A percentile compares a stretch with the other conserved stretches of the same genome.
phyloP scores from a whole-genome alignment of 108 stramenopile species.

The Conticribra weissflogii region DNA sequence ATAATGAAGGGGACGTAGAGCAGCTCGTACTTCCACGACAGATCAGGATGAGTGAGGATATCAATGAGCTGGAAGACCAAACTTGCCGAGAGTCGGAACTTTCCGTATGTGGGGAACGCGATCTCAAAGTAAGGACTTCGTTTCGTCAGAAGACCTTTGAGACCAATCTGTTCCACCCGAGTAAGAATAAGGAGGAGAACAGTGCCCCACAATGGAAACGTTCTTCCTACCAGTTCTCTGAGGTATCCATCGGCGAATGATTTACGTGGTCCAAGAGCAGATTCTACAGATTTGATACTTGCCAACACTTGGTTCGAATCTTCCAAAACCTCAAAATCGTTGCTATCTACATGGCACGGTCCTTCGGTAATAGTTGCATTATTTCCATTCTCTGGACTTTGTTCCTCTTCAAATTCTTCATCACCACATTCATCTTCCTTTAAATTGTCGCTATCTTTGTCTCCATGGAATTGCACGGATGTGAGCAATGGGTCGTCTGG shows the following conservation, averaged over 20 bases:
- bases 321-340: neutral
- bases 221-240: constrained; percentile 49
- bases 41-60: constrained; percentile 60
- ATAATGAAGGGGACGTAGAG: constrained; percentile 70
- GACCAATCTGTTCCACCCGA: constrained; percentile 52
- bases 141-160: constrained; percentile 44
- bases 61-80: constrained; percentile 61
- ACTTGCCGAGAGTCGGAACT: constrained; percentile 55
- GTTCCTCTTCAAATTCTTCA: too few species aligned
- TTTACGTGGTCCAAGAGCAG: constrained; percentile 60
- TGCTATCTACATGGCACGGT: too few species aligned
- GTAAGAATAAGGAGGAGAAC: constrained; percentile 60
- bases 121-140: constrained; percentile 55
- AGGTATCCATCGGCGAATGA: constrained; percentile 46
- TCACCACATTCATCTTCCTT: too few species aligned
- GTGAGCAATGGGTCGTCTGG: neutral
- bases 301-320: constrained; percentile 1
- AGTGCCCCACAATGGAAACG: constrained; percentile 58
- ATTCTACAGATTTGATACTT: constrained; percentile 24
- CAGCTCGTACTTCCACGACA: constrained; percentile 73
- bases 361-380: too few species aligned
- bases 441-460: too few species aligned
- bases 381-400: too few species aligned
- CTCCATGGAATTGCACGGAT: neutral
- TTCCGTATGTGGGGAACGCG: constrained; percentile 60